Evolutionary conservation across 2,329 filamentous ascomycete genomes (phyloP).

Genomic region (Dactylellina haptotyla): DNA sequence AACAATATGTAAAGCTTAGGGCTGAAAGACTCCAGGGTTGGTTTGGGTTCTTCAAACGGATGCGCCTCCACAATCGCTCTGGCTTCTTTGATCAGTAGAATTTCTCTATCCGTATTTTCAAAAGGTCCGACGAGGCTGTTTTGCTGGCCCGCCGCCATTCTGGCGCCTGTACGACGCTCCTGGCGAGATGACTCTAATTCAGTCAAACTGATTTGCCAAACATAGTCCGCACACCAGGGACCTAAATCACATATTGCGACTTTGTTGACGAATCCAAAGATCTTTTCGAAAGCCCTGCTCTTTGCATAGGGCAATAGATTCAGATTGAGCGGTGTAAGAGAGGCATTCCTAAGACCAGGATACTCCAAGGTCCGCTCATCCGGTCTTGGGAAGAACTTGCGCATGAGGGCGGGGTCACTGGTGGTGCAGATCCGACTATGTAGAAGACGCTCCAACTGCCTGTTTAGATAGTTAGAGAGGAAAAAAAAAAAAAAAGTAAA

Average conservation of each 20-base stretch:
- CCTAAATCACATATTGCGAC: slow-evolving; percentile 67
- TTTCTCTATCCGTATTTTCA: slow-evolving; percentile 66
- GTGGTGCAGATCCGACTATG: slow-evolving; percentile 85
- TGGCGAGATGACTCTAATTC: slow-evolving; percentile 72
- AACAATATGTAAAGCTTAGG: slow-evolving; percentile 76
- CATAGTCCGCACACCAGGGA: slow-evolving; percentile 82
- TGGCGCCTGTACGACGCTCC: slow-evolving; percentile 65
- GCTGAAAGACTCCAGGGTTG: slow-evolving; percentile 67
- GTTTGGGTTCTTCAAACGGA: slow-evolving; percentile 61
- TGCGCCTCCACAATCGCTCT: slow-evolving; percentile 68
- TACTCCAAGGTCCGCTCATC: slow-evolving; percentile 70
- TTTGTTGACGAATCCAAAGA: slow-evolving; percentile 55
- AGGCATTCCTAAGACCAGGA: slow-evolving; percentile 66
- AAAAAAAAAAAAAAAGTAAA: not conserved
- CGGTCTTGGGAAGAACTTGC: slow-evolving; percentile 70
- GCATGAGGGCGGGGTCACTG: slow-evolving; percentile 69
- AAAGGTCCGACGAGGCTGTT: slow-evolving; percentile 55
- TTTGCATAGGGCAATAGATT: slow-evolving; percentile 59
- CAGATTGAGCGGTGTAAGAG: slow-evolving; percentile 72
- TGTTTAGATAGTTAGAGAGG: slow-evolving; percentile 3
- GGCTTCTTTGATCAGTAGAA: slow-evolving; percentile 70
- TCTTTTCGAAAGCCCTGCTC: slow-evolving; percentile 61
- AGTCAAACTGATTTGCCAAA: slow-evolving; percentile 77
- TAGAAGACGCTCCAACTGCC: slow-evolving; percentile 62
- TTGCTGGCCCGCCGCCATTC: slow-evolving; percentile 19